Base-by-base conservation (phyloP, 2,329 filamentous ascomycete genomes). In the Orbilia oligospora region DNA sequence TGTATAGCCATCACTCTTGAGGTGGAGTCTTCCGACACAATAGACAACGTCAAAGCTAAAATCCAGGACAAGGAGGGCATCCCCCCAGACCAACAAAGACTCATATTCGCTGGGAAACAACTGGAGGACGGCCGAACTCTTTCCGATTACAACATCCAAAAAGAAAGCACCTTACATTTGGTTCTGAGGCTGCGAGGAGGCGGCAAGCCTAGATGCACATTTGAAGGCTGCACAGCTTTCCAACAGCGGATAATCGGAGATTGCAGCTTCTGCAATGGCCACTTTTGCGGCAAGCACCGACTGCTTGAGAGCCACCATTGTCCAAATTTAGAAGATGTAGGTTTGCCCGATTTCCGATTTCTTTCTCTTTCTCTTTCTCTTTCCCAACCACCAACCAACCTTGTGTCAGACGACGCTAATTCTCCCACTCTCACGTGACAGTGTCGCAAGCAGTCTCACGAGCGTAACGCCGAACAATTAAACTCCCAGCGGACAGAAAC, bases 121-220 rank as follows among this genome's bases (percentile, higher is more conserved):
- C 94, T 99, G 86, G 96, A 98, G 89, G 96, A 99, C 85, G 96
- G 96, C 87, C 95, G 96, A 85, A 98, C 96, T 84, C 93, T 99
- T 83, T 96, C 92, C 86, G 96, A 99, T 89, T 99, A 99, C 93
- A 99, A 98, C 92, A 98, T 99, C 90, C 96, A 99, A 91, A 99
- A 99, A 92, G 95, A 78, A 73, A 75, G 69, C 66, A 79, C 76
- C 1, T 61, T 79, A 14, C 76, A 79, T 51, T 44, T 79, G 46
- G 76, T 79, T 27, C 49, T 79, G n/a, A 73, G 76, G 41, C 55
- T 79, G 56, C 58, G 75, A 36, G 75, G 75, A 18, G 75, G 75
- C 18, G 75, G 68, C 36, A 78, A 78, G 56, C 75, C 75, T 82
- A 91, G 92, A 82, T 98, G 96, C 88, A 91, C 88, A 81, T 94